Conservation (phyloP, 306 rosid species). For the Myrica gale region DNA sequence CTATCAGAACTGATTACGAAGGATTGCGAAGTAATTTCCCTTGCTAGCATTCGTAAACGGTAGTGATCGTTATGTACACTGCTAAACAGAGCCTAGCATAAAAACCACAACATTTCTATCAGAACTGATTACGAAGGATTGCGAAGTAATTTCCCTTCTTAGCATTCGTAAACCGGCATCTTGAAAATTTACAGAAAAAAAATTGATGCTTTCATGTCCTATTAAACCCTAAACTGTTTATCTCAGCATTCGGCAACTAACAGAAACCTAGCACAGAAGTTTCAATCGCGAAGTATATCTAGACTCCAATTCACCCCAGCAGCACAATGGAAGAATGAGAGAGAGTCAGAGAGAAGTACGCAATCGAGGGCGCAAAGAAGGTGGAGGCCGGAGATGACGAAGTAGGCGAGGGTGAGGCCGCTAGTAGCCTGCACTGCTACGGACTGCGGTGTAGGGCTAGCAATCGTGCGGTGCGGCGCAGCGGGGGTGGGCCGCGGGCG, state of each 20-base stretch:
- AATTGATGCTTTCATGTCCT: not conserved
- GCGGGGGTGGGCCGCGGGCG: too few species aligned
- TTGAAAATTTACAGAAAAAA: not conserved
- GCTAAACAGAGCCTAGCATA: not conserved
- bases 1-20: not conserved
- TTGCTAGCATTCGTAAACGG: not conserved
- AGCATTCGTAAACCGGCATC: not conserved
- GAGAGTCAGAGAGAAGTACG: slow-evolving; percentile 29
- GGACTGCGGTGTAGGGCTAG: too few species aligned
- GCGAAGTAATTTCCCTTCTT: not conserved
- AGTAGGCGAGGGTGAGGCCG: slow-evolving; percentile 89
- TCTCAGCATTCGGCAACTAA: not conserved
- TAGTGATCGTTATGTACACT: not conserved
- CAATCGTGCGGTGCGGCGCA: too few species aligned
- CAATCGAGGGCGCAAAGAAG: slow-evolving; percentile 54
- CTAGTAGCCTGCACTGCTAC: slow-evolving; percentile 55
- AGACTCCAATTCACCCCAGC: too few species aligned
- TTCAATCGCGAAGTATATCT: not conserved
- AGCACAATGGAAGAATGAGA: too few species aligned
- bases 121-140: not conserved
- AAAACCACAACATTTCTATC: too few species aligned
- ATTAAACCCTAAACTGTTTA: slow-evolving; percentile 34
- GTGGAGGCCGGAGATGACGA: slow-evolving; percentile 75
- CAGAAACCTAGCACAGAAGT: slow-evolving; percentile 18
- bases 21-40: not conserved